phyloP scores from a whole-genome alignment of 1,139 yeast genomes.

The Kodamaea alishanica region DNA sequence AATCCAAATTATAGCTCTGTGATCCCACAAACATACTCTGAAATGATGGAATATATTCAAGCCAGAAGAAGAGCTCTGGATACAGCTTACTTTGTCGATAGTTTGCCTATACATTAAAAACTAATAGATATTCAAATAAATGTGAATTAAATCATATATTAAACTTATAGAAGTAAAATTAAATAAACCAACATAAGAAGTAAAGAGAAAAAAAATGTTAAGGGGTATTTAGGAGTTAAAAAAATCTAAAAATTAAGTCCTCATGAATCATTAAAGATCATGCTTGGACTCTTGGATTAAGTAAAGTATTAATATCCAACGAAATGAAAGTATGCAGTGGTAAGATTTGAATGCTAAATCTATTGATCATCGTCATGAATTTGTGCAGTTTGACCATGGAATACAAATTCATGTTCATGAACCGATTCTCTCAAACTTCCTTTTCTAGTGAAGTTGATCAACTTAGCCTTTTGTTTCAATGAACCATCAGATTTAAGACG shows the following conservation, averaged over 20 bases:
- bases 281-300: too few species aligned
- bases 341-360: neutral
- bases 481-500: slow-evolving; percentile 6
- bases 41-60: slow-evolving; percentile 87
- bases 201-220: neutral
- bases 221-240: neutral
- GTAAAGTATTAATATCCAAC: too few species aligned
- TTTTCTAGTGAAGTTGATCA: slow-evolving; percentile 52
- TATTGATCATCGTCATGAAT: slow-evolving; percentile 33
- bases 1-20: slow-evolving; percentile 54
- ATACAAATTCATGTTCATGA: slow-evolving; percentile 25
- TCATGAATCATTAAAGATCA: neutral
- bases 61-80: slow-evolving; percentile 88
- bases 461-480: slow-evolving; percentile 34
- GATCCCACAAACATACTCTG: slow-evolving; percentile 81
- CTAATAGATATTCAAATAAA: neutral
- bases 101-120: slow-evolving; percentile 22
- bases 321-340: slow-evolving; percentile 1
- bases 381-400: slow-evolving; percentile 35
- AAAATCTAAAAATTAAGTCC: neutral
- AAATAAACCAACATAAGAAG: neutral
- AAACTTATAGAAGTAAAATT: neutral
- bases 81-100: slow-evolving; percentile 66
- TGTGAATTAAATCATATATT: slow-evolving; percentile 6
- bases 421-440: slow-evolving; percentile 45